Percentiles rank a stretch among this genome's conserved stretches.
These are phyloP conservation scores for Lipomyces sp. DNA, from an alignment of 805 yeast genomes.

Conservation along the genomic window DNA sequence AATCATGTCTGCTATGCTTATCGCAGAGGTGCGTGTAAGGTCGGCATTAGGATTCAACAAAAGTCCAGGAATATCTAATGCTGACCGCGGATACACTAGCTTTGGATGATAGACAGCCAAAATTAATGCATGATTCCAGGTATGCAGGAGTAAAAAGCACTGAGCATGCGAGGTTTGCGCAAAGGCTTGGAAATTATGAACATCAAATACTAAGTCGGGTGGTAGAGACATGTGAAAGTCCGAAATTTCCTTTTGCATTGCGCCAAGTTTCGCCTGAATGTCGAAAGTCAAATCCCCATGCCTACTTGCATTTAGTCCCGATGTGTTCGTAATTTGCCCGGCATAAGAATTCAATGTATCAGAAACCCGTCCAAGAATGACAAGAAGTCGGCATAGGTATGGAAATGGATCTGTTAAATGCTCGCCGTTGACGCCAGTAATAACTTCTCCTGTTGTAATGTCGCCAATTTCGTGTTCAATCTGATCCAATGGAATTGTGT, in stretches of 20 bases:
- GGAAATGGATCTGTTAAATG: slow-evolving; percentile 33
- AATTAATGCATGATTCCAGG: slow-evolving; percentile 35
- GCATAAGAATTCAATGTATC: slow-evolving; percentile 31
- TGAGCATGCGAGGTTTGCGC: slow-evolving; percentile 30
- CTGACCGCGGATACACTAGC: slow-evolving; percentile 32
- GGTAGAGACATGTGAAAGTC: slow-evolving; percentile 33
- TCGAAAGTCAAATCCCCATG: background rate
- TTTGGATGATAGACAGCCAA: slow-evolving; percentile 35
- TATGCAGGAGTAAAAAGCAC: slow-evolving; percentile 32
- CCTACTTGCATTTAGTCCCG: background rate
- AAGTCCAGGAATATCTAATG: slow-evolving; percentile 28
- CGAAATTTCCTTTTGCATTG: slow-evolving; percentile 30
- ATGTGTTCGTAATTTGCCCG: background rate
- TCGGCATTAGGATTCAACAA: slow-evolving; percentile 29
- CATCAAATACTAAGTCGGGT: slow-evolving; percentile 32
- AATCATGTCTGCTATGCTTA: slow-evolving; percentile 35
- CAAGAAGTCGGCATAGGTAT: slow-evolving; percentile 30
- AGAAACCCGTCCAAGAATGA: slow-evolving; percentile 32
- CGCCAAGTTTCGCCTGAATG: background rate
- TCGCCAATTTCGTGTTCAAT: slow-evolving; percentile 28
- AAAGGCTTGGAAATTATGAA: slow-evolving; percentile 32
- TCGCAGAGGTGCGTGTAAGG: slow-evolving; percentile 34
- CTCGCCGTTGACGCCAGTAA: slow-evolving; percentile 10
- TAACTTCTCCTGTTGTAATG: slow-evolving; percentile 10
- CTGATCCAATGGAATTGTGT: slow-evolving; percentile 29